Evolutionary conservation across 2,329 filamentous ascomycete genomes (phyloP), one percentile per base, ranked within the genome.

Genomic region (Alternaria burnsii): DNA sequence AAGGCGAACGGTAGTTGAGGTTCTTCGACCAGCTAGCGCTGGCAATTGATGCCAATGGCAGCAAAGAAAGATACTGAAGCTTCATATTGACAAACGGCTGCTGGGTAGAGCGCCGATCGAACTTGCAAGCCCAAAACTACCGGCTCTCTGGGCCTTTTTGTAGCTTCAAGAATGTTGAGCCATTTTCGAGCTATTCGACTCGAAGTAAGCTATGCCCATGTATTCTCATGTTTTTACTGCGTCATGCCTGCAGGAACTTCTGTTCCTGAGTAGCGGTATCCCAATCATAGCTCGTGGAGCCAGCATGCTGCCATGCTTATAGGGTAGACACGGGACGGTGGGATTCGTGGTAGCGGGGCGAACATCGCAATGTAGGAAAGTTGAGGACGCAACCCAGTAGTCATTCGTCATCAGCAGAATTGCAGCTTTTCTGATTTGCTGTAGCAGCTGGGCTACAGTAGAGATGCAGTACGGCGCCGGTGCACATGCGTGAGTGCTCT

Each of bases 1-100:
- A 91, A 6, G 89, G 89, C 68, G 86, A 89, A 51, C 83, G 82
- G 74, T 91, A 92, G 78, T 91, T 91, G 61, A 91, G 74, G 72
- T 91, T 91, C 61, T 71, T 72, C 3, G 71, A 71, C 71, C 71
- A 75, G 63, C 70, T 73, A 11, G 71, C 73, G 47, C 59, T 67
- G 36, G 63, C 63, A 12, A 65, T 38, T 12, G 67, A 64, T 2
- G 48, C 67, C 54, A 66, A 53, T 26, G 65, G 53, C 40, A 71
- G 54, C 10, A 70, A 46, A 10, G 66, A 63, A n/a, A 75, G 64
- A 40, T 69, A 36, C 48, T 72, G 71, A 58, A 71, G 63, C 57
- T 69, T 74, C 73, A 75, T 75, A 16, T 48, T 67, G 58, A 58
- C 36, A 53, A 58, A 52, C 42, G 28, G 24, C 55, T 58, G 43